Percentiles rank a stretch among this genome's conserved stretches.
These are phyloP conservation scores for Penicillium robsamsonii DNA, from an alignment of 495 filamentous ascomycete genomes.

Conservation along the genomic window DNA sequence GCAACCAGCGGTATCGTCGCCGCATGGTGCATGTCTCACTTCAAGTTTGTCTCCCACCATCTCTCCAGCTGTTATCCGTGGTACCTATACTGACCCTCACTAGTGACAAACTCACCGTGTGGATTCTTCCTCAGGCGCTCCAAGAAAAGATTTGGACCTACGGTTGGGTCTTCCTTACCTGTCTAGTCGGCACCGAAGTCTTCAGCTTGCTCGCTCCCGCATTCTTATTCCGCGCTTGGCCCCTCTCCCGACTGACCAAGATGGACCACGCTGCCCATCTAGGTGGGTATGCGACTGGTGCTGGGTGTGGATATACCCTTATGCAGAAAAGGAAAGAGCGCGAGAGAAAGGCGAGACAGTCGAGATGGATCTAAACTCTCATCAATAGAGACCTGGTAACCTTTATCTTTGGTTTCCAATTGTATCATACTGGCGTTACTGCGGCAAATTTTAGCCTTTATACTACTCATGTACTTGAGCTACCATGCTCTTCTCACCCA, in stretches of 20 bases:
- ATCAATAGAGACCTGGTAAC: neutral
- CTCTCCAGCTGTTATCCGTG: neutral
- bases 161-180: conserved; percentile 37
- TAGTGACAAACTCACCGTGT: conserved; percentile 44
- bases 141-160: conserved; percentile 34
- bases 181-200: conserved; percentile 40
- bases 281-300: conserved; percentile 59
- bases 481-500: neutral
- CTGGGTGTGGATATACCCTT: conserved; percentile 31
- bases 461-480: neutral
- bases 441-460: neutral
- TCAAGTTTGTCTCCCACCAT: conserved; percentile 34
- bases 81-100: conserved; percentile 4
- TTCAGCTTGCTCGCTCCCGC: conserved; percentile 32
- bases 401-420: neutral
- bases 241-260: conserved; percentile 26
- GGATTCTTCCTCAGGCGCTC: conserved; percentile 42
- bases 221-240: conserved; percentile 23
- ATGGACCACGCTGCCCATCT: conserved; percentile 75
- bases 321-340: conserved; percentile 23
- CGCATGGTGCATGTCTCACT: conserved; percentile 66
- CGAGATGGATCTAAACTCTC: conserved; percentile 17
- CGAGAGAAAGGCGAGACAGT: conserved; percentile 19
- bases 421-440: conserved; percentile 10
- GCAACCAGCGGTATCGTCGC: conserved; percentile 66